phyloP scores from a whole-genome alignment of 495 filamentous ascomycete genomes.

The Cercophora sp. region DNA sequence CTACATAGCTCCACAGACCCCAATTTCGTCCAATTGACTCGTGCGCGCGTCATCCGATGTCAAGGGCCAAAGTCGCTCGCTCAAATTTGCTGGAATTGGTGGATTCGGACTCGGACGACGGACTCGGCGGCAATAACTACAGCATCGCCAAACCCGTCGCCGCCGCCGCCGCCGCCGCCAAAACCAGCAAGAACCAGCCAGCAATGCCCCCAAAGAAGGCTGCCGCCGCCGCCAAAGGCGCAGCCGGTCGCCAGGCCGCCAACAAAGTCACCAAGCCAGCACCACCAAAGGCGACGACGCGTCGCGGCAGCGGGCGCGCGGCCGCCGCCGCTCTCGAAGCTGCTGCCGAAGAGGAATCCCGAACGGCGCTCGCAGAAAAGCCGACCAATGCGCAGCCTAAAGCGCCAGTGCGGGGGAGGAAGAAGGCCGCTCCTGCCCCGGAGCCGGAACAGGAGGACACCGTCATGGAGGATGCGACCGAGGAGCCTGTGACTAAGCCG shows the following conservation, averaged over 20 bases:
- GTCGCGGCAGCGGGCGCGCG: conserved; percentile 22
- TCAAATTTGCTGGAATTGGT: conserved; percentile 58
- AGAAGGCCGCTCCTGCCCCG: conserved; percentile 28
- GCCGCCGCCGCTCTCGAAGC: conserved; percentile 32
- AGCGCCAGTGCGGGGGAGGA: conserved; percentile 23
- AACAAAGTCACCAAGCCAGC: conserved; percentile 39
- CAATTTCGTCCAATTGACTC: background rate
- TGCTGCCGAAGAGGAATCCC: conserved; percentile 14
- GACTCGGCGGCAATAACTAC: conserved; percentile 40
- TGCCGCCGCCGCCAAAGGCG: conserved; percentile 42
- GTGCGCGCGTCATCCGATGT: conserved; percentile 22
- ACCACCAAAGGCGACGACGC: conserved; percentile 26
- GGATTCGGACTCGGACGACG: conserved; percentile 67
- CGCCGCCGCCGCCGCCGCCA: background rate
- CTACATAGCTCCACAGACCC: too few species aligned
- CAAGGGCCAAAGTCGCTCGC: conserved; percentile 29
- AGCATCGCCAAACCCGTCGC: conserved; percentile 20
- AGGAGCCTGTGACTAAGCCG: conserved; percentile 14
- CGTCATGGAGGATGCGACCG: conserved; percentile 31
- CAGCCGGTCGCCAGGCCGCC: conserved; percentile 21
- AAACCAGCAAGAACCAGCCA: conserved; percentile 9
- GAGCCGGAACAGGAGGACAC: conserved; percentile 37
- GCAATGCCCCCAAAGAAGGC: conserved; percentile 44
- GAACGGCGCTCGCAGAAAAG: conserved; percentile 46
- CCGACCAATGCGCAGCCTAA: conserved; percentile 38